phyloP scores from a whole-genome alignment of 257 asterid species.

The Catharanthus roseus region DNA sequence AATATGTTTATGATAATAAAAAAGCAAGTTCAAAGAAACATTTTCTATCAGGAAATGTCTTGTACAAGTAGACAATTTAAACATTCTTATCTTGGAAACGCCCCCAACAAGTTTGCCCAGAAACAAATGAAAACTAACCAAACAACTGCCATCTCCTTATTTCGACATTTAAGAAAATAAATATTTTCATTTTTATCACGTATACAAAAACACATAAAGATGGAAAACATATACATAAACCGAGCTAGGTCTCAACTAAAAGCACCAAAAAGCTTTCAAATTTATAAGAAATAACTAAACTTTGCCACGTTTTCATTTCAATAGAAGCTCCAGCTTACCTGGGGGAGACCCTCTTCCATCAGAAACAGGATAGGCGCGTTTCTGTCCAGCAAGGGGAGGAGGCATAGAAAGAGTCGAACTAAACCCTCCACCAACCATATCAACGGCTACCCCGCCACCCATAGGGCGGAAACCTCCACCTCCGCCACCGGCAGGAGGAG shows the following conservation, averaged over 20 bases:
- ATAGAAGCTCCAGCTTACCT: not conserved
- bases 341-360: slow-evolving; percentile 49
- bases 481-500: slow-evolving; percentile 24
- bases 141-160: not conserved
- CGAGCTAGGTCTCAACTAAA: not conserved
- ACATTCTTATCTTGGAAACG: not conserved
- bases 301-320: not conserved
- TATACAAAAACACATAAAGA: not conserved
- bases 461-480: slow-evolving; percentile 33
- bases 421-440: slow-evolving; percentile 37
- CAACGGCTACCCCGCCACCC: slow-evolving; percentile 28
- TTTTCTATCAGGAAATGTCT: not conserved
- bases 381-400: slow-evolving; percentile 58
- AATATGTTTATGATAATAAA: not conserved
- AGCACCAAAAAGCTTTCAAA: not conserved
- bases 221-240: not conserved
- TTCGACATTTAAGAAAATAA: not conserved
- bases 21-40: not conserved
- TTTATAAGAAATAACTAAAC: not conserved
- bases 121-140: not conserved
- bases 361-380: slow-evolving; percentile 57
- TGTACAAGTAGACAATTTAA: not conserved
- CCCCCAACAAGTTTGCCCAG: not conserved
- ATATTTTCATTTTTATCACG: not conserved
- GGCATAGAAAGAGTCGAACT: slow-evolving; percentile 35